Base-by-base conservation (phyloP, 306 rosid species). In the Cucurbita ficifolia region DNA sequence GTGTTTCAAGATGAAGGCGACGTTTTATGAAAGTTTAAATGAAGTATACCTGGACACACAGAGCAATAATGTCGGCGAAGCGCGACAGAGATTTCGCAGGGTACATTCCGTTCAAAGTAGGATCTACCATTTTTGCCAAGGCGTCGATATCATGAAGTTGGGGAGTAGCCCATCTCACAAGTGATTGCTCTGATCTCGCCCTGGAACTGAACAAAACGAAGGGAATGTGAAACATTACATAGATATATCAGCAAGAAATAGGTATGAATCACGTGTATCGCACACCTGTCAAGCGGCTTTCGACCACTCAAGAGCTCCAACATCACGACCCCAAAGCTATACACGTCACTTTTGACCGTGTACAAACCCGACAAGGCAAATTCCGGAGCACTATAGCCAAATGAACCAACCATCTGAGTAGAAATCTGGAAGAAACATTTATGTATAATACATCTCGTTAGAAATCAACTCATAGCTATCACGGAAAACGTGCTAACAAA, bases 321-420 rank as follows among this genome's bases (percentile, higher is more conserved):
- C 99, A 95, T 95, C 73, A 88, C 99, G 77, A 95, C 99, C 16
- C 99, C 99, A 68, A 95, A 95, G 85, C 99, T 95, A 87, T 95
- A 95, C 48, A 95, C 99, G 57, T 95, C 99, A 54, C 99, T 95
- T 79, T 95, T 95, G 70, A 95, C 99, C 0, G 97, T 95, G 86
- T 95, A 95, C 49, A 89, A 54, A 71, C 99, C 99, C 22, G 97
- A 95, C 75, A 91, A 81, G 72, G 97, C 92, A 77, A 91, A 95
- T 80, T 95, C 97, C 0, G 99, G 99, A 82, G 96, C 99, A 64
- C 99, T 91, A 74, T 95, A 95, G 78, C 99, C 99, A 78, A 95
- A 95, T 36, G 97, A 90, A 67, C 99, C 99, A 5, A 95, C 90
- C 96, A 95, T 88, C 76, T 91, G 99, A 74, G 99, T 88, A 63